A percentile compares a stretch with the other conserved stretches of the same genome.
Evolutionary conservation across 805 yeast species (phyloP).

Genomic region (Yarrowia divulgata): DNA sequence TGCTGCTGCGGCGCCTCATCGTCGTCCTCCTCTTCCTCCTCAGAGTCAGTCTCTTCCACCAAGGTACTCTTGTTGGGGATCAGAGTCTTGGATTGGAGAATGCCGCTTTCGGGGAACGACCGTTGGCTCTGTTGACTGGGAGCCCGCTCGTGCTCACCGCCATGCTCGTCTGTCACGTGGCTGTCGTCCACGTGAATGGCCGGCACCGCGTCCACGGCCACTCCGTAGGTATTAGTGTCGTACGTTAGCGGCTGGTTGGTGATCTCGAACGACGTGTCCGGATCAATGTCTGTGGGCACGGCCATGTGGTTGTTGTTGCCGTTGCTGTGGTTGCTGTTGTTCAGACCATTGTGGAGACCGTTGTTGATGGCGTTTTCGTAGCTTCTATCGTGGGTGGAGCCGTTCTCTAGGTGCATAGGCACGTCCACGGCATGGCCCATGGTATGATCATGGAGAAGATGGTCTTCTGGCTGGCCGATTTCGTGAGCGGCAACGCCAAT

Average conservation of each 20-base stretch:
- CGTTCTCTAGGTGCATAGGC: conserved; percentile 10
- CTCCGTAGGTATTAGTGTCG: conserved; percentile 4
- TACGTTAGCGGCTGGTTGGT: conserved; percentile 20
- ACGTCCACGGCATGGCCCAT: conserved; percentile 34
- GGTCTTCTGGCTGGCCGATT: not conserved
- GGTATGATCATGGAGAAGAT: not conserved
- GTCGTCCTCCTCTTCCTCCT: conserved; percentile 56
- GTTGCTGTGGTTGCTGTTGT: not conserved
- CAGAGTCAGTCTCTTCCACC: conserved; percentile 90
- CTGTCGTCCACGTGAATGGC: conserved; percentile 17
- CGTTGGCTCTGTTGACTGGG: conserved; percentile 28
- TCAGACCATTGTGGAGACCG: not conserved
- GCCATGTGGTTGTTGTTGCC: not conserved
- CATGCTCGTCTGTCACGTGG: not conserved
- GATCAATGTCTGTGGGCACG: conserved; percentile 3
- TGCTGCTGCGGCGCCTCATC: conserved; percentile 31
- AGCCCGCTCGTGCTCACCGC: conserved; percentile 13
- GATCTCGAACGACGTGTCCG: conserved; percentile 16
- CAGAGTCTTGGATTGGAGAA: conserved; percentile 66
- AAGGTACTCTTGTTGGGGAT: conserved; percentile 85
- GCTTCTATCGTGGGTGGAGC: not conserved
- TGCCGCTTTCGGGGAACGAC: conserved; percentile 19
- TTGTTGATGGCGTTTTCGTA: no score
- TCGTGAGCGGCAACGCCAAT: conserved; percentile 16
- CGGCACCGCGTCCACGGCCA: conserved; percentile 14